phyloP scores from a whole-genome alignment of 169 alveolate genomes.

The Plasmodium relictum region DNA sequence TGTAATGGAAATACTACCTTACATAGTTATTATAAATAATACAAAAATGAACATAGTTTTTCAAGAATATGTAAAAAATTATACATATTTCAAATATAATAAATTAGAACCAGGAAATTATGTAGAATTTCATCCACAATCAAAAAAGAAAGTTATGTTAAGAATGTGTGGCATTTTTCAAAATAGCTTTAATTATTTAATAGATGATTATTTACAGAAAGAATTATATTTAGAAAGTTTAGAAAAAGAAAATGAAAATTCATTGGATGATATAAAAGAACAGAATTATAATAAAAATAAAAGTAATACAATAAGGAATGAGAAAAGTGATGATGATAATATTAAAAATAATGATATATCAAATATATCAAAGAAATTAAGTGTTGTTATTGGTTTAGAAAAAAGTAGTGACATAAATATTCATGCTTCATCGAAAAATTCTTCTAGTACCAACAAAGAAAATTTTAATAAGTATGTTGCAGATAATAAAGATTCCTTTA shows the following conservation, averaged over 20 bases:
- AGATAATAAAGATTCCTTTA: not conserved
- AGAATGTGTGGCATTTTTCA: constrained; percentile 85
- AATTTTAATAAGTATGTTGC: not conserved
- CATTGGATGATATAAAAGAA: constrained; percentile 5
- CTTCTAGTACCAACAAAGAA: not conserved
- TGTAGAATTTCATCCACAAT: constrained; percentile 90
- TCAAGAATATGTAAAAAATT: constrained; percentile 38
- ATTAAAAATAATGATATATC: not conserved
- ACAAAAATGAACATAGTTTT: constrained; percentile 64
- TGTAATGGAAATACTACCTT: constrained; percentile 87
- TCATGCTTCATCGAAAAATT: not conserved
- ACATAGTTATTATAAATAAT: constrained; percentile 79
- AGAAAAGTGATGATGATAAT: not conserved
- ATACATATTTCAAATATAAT: constrained; percentile 72
- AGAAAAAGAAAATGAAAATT: constrained; percentile 29
- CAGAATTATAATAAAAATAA: not conserved
- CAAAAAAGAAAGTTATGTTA: constrained; percentile 81
- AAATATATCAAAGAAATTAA: constrained; percentile 19
- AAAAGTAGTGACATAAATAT: constrained; percentile 2
- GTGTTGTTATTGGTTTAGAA: constrained; percentile 8
- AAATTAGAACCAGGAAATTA: constrained; percentile 83
- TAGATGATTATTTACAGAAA: constrained; percentile 71
- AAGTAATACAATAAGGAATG: not conserved
- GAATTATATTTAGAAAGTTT: constrained; percentile 61
- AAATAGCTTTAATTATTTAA: constrained; percentile 7